phyloP scores from a whole-genome alignment of 768 basidiomycete genomes.

The Pluteus cervinus region DNA sequence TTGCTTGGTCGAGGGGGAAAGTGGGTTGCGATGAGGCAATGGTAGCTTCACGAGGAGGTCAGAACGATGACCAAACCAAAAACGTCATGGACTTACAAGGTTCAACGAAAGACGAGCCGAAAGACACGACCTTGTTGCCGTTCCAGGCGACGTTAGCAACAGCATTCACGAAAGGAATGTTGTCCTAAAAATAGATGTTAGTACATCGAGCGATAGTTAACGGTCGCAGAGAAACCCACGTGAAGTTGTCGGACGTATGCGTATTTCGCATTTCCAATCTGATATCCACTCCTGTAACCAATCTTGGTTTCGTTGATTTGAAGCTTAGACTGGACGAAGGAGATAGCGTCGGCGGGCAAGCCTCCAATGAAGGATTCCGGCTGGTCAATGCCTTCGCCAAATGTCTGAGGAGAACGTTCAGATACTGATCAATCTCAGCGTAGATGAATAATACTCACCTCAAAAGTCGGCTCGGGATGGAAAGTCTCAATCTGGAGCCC shows the following conservation, averaged over 20 bases:
- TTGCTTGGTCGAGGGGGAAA: slow-evolving; percentile 26
- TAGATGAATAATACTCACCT: too few species aligned
- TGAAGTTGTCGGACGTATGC: slow-evolving; percentile 27
- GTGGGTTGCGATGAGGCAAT: slow-evolving; percentile 26
- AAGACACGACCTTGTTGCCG: slow-evolving; percentile 20
- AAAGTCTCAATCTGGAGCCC: slow-evolving; percentile 13
- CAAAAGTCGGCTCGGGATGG: slow-evolving; percentile 13
- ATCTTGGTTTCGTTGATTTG: slow-evolving; percentile 3
- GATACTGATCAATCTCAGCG: not conserved
- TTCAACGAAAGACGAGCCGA: slow-evolving; percentile 35
- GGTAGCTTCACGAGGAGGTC: slow-evolving; percentile 7
- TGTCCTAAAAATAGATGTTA: slow-evolving; percentile 11
- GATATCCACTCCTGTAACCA: slow-evolving; percentile 3
- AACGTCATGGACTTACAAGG: slow-evolving; percentile 14
- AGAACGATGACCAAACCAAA: not conserved
- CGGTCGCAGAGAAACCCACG: slow-evolving; percentile 10
- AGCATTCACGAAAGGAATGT: slow-evolving; percentile 22
- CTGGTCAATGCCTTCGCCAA: slow-evolving; percentile 23
- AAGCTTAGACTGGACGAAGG: slow-evolving; percentile 7
- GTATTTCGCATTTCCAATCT: not conserved
- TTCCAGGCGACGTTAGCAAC: slow-evolving; percentile 4
- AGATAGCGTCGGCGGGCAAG: slow-evolving; percentile 9
- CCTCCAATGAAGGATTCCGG: too few species aligned
- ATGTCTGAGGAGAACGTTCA: slow-evolving; percentile 18
- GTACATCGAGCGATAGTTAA: not conserved